Conservation (phyloP, 257 asterid genomes). For the Primulina tabacum region DNA sequence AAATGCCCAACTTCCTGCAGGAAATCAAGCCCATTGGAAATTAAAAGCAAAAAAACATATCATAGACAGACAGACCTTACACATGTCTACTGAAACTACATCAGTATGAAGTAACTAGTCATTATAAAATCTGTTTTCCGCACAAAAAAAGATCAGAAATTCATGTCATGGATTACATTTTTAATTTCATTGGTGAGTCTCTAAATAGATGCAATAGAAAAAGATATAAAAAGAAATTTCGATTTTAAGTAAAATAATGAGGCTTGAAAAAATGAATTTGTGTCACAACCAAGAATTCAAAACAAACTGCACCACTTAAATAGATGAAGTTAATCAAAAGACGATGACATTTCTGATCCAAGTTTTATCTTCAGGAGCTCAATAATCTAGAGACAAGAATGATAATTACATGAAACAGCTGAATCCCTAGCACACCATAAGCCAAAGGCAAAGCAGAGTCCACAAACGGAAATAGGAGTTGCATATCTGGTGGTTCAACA, state of each 20-base stretch:
- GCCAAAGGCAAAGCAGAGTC: conserved; percentile 90
- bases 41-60: conserved; percentile 15
- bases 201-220: background rate
- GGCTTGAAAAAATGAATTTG: conserved; percentile 9
- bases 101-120: background rate
- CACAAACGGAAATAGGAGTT: conserved; percentile 76
- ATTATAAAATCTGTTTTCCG: background rate
- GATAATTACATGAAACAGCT: conserved; percentile 72
- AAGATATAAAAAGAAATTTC: too few species aligned
- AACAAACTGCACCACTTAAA: conserved; percentile 57
- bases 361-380: too few species aligned
- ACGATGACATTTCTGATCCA: too few species aligned
- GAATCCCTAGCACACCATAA: conserved; percentile 85
- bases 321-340: background rate
- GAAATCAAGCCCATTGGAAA: conserved; percentile 42
- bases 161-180: background rate
- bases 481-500: conserved; percentile 91
- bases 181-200: background rate
- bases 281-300: background rate
- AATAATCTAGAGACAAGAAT: background rate
- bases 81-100: background rate
- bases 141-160: background rate
- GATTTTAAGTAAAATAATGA: background rate
- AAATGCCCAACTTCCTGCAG: conserved; percentile 96
- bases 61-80: background rate